These are phyloP conservation scores for Deuterostichococcus epilithicus DNA, from an alignment of 139 green algal species.

Conservation along the genomic window DNA sequence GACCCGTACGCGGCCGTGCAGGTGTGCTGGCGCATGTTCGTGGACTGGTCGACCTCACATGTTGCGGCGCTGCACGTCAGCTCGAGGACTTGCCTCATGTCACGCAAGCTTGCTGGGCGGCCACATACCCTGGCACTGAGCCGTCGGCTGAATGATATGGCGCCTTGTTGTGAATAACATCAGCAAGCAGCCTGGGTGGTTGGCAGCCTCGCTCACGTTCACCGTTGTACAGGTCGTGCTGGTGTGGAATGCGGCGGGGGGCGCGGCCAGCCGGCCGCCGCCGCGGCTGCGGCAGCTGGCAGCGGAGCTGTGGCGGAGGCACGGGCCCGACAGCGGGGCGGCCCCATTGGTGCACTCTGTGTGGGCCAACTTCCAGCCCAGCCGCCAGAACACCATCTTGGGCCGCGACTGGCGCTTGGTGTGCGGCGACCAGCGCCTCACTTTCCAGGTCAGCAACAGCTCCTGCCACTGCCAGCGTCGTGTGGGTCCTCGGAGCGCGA, in stretches of 20 bases:
- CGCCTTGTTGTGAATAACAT: too few relatives aligned
- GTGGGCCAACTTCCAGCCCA: constrained; percentile 67
- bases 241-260: constrained; percentile 33
- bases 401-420: constrained; percentile 36
- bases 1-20: neutral
- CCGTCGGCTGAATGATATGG: too few relatives aligned
- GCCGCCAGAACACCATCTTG: constrained; percentile 48
- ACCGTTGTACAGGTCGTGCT: constrained; percentile 41
- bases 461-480: too few relatives aligned
- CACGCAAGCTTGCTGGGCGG: too few relatives aligned
- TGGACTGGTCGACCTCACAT: too few relatives aligned
- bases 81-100: too few relatives aligned
- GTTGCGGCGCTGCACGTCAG: neutral
- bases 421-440: constrained; percentile 20
- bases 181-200: too few relatives aligned
- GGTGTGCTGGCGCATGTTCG: constrained; percentile 2
- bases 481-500: too few relatives aligned
- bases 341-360: constrained; percentile 60
- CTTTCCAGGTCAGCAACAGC: too few relatives aligned
- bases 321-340: neutral
- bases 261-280: too few relatives aligned
- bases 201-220: too few relatives aligned
- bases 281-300: neutral
- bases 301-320: neutral
- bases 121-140: too few relatives aligned